Evolutionary conservation across 2,329 filamentous ascomycete species (phyloP).

Genomic region (Aspergillus hortae): DNA sequence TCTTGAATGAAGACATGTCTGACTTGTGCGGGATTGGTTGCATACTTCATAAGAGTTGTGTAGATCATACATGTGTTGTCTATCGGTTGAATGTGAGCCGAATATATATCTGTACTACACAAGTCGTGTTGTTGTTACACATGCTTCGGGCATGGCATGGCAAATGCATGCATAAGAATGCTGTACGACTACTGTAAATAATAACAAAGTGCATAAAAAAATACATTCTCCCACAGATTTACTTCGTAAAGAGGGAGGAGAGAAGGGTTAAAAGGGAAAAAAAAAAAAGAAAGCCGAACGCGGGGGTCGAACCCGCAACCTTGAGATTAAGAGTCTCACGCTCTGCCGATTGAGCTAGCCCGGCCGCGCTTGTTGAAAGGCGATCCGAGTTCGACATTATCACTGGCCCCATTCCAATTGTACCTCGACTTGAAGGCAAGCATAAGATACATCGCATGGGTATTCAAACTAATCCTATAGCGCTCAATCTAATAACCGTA

Average conservation of each 20-base stretch:
- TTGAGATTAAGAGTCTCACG: background rate
- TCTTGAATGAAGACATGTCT: no score
- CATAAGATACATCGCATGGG: background rate
- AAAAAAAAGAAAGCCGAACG: background rate
- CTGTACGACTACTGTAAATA: no score
- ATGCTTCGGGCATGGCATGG: background rate
- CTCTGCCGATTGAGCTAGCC: background rate
- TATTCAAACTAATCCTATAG: background rate
- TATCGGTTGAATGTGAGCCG: background rate
- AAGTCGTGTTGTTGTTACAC: background rate
- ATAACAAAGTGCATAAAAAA: no score
- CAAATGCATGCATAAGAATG: no score
- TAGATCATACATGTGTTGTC: background rate
- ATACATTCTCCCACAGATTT: no score
- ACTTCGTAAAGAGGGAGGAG: no score
- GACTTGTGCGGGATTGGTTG: background rate
- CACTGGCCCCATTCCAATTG: background rate
- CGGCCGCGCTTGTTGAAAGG: background rate
- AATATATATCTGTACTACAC: background rate
- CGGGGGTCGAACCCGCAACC: background rate
- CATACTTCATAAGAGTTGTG: background rate
- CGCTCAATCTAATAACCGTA: slow-evolving; percentile 3
- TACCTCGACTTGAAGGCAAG: background rate
- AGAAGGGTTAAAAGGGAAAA: background rate
- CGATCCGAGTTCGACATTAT: background rate